phyloP scores from a whole-genome alignment of 1,139 yeast species.

The Blastobotrys illinoisensis region DNA sequence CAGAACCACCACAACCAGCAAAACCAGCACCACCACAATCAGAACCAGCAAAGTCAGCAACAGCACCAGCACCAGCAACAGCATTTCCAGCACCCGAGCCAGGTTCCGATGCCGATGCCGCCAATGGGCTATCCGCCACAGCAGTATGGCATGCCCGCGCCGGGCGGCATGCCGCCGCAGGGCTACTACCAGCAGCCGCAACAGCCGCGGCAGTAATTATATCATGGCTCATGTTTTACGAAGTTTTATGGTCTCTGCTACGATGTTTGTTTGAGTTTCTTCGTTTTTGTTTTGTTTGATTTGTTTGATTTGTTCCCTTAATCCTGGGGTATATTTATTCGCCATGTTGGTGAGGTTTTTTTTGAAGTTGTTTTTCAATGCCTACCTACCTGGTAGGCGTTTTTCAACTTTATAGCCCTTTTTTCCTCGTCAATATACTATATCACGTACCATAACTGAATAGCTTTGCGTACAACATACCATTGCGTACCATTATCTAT shows the following conservation, averaged over 20 bases:
- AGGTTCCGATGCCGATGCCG: not conserved
- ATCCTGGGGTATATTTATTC: not conserved
- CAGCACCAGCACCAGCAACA: conserved; percentile 12
- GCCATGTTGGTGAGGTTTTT: conserved; percentile 4
- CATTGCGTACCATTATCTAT: no score
- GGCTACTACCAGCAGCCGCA: conserved; percentile 4
- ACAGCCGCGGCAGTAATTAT: conserved; percentile 6
- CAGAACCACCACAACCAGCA: conserved; percentile 23
- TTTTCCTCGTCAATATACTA: not conserved
- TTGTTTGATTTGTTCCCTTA: conserved; percentile 3
- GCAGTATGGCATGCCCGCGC: conserved; percentile 8
- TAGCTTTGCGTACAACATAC: no score
- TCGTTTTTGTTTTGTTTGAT: conserved; percentile 6
- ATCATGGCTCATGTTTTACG: not conserved
- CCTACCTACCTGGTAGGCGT: not conserved
- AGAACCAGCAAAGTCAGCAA: conserved; percentile 20
- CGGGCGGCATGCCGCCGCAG: not conserved
- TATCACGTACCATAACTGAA: no score
- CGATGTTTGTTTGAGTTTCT: conserved; percentile 8
- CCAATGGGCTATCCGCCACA: not conserved
- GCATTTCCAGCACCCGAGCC: conserved; percentile 15
- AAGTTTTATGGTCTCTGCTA: not conserved
- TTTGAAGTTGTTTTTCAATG: conserved; percentile 5
- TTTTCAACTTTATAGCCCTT: not conserved
- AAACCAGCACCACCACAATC: conserved; percentile 19